phyloP scores from a whole-genome alignment of 768 basidiomycete genomes.

The Rhizopogon vinicolor region DNA sequence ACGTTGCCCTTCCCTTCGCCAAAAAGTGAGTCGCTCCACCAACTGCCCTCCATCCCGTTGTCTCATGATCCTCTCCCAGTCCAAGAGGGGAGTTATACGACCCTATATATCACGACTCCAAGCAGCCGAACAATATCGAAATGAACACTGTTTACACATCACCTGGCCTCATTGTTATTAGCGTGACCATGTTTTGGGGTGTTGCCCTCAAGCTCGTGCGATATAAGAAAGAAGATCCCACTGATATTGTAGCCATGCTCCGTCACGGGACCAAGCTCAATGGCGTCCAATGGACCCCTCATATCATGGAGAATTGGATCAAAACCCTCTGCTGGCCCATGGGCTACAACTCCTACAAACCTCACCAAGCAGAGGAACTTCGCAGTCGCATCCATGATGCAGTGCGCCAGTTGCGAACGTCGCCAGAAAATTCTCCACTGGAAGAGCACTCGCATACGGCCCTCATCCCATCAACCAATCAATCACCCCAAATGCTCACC shows the following conservation, averaged over 20 bases:
- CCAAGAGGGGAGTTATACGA: conserved; percentile 37
- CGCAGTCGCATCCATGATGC: conserved; percentile 52
- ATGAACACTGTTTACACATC: conserved; percentile 56
- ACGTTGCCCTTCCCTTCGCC: conserved; percentile 65
- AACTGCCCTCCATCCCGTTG: conserved; percentile 2
- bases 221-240: conserved; percentile 57
- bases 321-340: conserved; percentile 56
- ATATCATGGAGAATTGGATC: conserved; percentile 55
- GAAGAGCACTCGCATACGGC: background rate
- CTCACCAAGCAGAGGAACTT: conserved; percentile 39
- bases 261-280: conserved; percentile 52
- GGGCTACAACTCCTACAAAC: conserved; percentile 50
- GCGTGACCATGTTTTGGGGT: conserved; percentile 68
- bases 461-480: background rate
- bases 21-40: conserved; percentile 42
- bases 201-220: conserved; percentile 70
- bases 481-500: background rate
- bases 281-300: conserved; percentile 49
- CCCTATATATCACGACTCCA: conserved; percentile 53
- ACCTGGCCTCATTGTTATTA: conserved; percentile 50
- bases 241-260: conserved; percentile 65
- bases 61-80: conserved; percentile 9
- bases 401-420: conserved; percentile 25
- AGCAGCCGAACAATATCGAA: conserved; percentile 45
- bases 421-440: conserved; percentile 11